Conservation (phyloP, 768 basidiomycete species). For the Mycena rebaudengoi region DNA sequence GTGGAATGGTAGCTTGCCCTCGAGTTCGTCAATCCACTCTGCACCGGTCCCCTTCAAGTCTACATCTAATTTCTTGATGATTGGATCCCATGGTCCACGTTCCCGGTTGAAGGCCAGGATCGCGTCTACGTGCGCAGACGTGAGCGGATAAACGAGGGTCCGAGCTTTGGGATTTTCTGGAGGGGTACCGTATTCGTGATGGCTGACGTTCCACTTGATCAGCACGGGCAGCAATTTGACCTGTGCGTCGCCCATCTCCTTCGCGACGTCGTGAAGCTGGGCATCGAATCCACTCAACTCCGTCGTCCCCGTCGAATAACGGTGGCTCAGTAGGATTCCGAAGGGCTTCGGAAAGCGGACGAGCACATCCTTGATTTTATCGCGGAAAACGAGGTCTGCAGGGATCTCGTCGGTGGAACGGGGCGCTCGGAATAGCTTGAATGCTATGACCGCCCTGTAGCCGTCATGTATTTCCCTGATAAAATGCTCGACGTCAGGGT, state of each 20-base stretch:
- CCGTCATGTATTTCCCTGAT: conserved; percentile 24
- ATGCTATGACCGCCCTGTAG: conserved; percentile 39
- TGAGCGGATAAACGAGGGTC: conserved; percentile 29
- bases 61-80: conserved; percentile 1
- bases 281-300: conserved; percentile 35
- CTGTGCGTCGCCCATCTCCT: conserved; percentile 2
- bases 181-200: no score
- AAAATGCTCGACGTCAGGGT: conserved; percentile 38
- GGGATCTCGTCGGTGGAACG: conserved; percentile 2
- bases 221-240: conserved; percentile 25
- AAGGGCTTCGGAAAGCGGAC: conserved; percentile 23
- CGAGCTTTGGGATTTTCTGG: neutral
- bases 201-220: conserved; percentile 25
- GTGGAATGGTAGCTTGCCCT: conserved; percentile 5
- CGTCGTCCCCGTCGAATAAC: conserved; percentile 35
- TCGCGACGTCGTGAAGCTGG: conserved; percentile 22
- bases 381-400: neutral
- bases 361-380: conserved; percentile 13
- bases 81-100: neutral
- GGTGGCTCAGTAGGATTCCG: conserved; percentile 36
- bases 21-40: conserved; percentile 1
- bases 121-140: conserved; percentile 27
- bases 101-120: conserved; percentile 5
- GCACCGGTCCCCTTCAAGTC: conserved; percentile 16
- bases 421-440: conserved; percentile 38